Evolutionary conservation across 2,329 filamentous ascomycete genomes (phyloP).

Genomic region (Aspergillus ochraceoroseus): DNA sequence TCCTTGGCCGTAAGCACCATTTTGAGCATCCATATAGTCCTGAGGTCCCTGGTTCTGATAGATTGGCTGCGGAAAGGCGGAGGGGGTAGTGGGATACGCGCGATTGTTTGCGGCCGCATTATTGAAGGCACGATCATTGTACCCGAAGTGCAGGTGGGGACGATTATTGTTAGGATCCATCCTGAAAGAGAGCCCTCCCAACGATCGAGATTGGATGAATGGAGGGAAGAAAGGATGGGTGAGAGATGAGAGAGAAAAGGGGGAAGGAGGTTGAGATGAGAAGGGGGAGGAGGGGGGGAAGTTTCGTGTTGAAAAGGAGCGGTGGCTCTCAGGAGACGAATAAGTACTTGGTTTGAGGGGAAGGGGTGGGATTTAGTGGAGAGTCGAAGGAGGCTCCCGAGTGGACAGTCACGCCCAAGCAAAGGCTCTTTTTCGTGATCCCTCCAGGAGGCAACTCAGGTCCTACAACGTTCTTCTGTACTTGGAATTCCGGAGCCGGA

Average conservation of each 20-base stretch:
- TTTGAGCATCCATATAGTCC: conserved; percentile 54
- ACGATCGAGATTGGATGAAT: conserved; percentile 29
- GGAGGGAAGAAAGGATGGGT: conserved; percentile 20
- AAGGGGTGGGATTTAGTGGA: conserved; percentile 10
- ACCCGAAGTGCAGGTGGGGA: conserved; percentile 47
- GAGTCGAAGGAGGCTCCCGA: conserved; percentile 8
- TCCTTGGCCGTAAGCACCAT: conserved; percentile 41
- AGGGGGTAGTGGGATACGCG: conserved; percentile 81
- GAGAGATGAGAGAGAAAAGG: conserved; percentile 12
- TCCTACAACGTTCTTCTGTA: not conserved
- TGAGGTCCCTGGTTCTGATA: conserved; percentile 57
- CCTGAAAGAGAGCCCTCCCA: conserved; percentile 43
- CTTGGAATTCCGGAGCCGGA: conserved; percentile 1
- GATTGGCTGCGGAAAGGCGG: conserved; percentile 92
- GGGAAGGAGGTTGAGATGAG: conserved; percentile 9
- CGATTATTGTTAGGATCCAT: conserved; percentile 53
- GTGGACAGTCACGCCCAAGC: conserved; percentile 1
- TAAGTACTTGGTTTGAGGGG: conserved; percentile 11
- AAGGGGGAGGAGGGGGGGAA: conserved; percentile 15
- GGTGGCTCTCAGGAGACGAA: conserved; percentile 17
- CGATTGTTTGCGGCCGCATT: conserved; percentile 54
- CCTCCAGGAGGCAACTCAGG: not conserved
- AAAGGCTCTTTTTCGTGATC: not conserved
- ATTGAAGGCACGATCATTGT: conserved; percentile 61
- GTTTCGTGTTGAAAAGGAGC: conserved; percentile 16